A percentile compares a stretch with the other conserved stretches of the same genome.
Evolutionary conservation across 1,284 basidiomycete species (phyloP).

Genomic region (Fomitopsis palustris): DNA sequence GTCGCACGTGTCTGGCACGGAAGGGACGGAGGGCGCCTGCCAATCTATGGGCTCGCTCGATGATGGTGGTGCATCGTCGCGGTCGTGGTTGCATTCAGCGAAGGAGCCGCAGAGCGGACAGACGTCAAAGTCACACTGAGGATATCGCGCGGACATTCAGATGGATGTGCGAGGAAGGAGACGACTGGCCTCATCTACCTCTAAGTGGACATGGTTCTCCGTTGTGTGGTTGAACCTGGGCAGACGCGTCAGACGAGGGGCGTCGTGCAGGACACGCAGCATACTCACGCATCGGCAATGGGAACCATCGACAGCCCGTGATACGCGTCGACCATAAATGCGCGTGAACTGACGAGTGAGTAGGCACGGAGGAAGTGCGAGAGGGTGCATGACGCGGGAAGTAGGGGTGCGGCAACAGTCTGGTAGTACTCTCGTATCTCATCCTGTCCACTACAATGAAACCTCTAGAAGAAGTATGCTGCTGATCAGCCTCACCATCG

Average conservation of each 20-base stretch:
- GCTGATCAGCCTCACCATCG: constrained; percentile 16
- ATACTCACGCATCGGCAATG: constrained; percentile 78
- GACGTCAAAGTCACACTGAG: constrained; percentile 79
- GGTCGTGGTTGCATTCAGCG: constrained; percentile 71
- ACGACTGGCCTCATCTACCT: constrained; percentile 41
- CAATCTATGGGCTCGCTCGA: background rate
- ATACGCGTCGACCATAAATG: constrained; percentile 85
- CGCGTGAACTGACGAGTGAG: constrained; percentile 80
- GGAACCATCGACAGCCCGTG: constrained; percentile 88
- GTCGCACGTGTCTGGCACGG: constrained; percentile 43
- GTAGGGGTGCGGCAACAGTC: constrained; percentile 35
- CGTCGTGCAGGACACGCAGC: background rate
- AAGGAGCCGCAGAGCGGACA: constrained; percentile 80
- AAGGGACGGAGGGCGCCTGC: background rate
- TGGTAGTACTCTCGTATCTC: constrained; percentile 48
- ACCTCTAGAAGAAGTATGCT: too few species aligned
- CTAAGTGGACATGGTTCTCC: constrained; percentile 74
- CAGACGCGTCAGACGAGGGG: background rate
- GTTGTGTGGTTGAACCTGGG: constrained; percentile 79
- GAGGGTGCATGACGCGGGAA: constrained; percentile 16
- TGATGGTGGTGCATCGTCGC: constrained; percentile 17
- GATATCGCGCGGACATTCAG: background rate
- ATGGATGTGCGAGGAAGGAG: too few species aligned
- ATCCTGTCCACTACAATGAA: constrained; percentile 28
- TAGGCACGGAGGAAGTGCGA: constrained; percentile 63